A percentile compares a stretch with the other conserved stretches of the same genome.
These are phyloP conservation scores for Knufia fluminis DNA, from an alignment of 2,329 filamentous ascomycete genomes.

Conservation along the genomic window DNA sequence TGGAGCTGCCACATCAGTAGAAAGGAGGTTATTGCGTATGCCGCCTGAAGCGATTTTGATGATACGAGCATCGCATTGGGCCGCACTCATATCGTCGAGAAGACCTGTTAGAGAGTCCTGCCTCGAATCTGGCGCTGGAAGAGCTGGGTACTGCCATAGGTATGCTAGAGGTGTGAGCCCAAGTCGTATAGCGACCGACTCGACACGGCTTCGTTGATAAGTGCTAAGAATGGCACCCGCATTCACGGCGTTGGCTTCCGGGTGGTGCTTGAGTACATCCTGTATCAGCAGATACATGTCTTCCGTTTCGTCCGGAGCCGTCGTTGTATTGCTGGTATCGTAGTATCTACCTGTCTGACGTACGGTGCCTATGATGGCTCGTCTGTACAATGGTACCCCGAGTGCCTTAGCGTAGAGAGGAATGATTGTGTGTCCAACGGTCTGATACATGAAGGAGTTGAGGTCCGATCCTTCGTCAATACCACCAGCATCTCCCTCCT, in stretches of 20 bases:
- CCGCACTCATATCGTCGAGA: constrained; percentile 69
- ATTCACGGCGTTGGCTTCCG: constrained; percentile 74
- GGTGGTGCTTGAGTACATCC: constrained; percentile 58
- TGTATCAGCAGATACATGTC: constrained; percentile 68
- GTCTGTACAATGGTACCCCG: constrained; percentile 72
- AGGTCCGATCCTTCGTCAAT: constrained; percentile 53
- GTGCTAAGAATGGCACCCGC: constrained; percentile 89
- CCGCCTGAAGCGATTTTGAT: constrained; percentile 92
- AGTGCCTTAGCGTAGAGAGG: constrained; percentile 75
- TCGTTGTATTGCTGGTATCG: constrained; percentile 21
- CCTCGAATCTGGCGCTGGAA: constrained; percentile 46
- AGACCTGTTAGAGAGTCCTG: constrained; percentile 38
- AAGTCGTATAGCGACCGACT: constrained; percentile 79
- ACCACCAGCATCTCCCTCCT: constrained; percentile 23
- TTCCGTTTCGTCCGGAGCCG: constrained; percentile 71
- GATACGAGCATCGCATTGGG: constrained; percentile 76
- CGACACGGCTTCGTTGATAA: constrained; percentile 92
- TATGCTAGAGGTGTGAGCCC: constrained; percentile 74
- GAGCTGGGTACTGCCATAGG: constrained; percentile 79
- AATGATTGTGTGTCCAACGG: constrained; percentile 78
- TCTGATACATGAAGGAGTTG: constrained; percentile 99
- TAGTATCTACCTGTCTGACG: constrained; percentile 68
- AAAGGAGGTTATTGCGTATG: constrained; percentile 69
- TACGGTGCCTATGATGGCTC: constrained; percentile 62
- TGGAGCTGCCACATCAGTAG: constrained; percentile 63